Conservation (phyloP, 148 eudicot genomes). For the Vaccinium vitisidaea region DNA sequence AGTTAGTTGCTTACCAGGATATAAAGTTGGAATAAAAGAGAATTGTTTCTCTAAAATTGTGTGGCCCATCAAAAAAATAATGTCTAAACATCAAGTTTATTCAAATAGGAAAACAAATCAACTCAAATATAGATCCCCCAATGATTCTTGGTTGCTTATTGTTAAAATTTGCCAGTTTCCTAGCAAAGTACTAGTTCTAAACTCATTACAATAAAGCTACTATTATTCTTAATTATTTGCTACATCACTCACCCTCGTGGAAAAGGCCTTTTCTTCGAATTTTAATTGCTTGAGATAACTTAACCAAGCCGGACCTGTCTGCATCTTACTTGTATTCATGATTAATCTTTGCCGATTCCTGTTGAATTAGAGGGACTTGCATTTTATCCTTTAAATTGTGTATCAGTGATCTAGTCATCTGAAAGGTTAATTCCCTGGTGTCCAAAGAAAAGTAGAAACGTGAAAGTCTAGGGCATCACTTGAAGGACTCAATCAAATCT, state of each 20-base stretch:
- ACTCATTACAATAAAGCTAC: background rate
- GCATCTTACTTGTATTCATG: background rate
- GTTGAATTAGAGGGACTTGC: background rate
- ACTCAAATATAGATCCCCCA: background rate
- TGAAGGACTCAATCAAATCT: background rate
- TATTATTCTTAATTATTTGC: background rate
- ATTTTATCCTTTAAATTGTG: background rate
- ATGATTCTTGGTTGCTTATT: too few species aligned
- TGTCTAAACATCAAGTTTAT: background rate
- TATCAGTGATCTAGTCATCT: background rate
- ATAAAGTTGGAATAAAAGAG: background rate
- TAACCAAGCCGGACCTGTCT: background rate
- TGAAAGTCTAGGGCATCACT: background rate
- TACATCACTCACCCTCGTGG: background rate
- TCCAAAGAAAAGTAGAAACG: background rate
- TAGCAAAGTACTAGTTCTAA: background rate
- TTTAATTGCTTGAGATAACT: background rate
- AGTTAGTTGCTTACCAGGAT: background rate
- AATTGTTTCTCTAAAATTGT: background rate
- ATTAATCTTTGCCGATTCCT: background rate
- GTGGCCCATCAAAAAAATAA: background rate
- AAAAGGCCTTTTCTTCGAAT: background rate
- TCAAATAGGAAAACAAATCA: background rate
- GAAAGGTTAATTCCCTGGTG: background rate
- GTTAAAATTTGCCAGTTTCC: background rate